These are phyloP conservation scores for Lasiosphaeris hirsuta DNA, from an alignment of 495 filamentous ascomycete species.

Conservation along the genomic window DNA sequence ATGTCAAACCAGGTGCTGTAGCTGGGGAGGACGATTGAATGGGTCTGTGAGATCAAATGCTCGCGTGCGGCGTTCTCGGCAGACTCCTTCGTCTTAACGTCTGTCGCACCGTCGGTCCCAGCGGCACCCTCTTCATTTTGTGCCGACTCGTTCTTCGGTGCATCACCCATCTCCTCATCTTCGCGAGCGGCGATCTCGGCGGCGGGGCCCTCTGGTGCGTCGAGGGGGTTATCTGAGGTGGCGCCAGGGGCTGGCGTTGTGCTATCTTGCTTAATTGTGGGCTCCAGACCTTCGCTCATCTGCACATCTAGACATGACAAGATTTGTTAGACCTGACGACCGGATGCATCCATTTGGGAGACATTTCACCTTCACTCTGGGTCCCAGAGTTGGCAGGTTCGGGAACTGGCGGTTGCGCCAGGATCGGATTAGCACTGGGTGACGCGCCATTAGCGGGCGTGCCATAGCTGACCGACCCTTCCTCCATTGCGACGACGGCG, in stretches of 20 bases:
- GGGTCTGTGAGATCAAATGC: constrained; percentile 87
- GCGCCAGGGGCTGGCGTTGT: constrained; percentile 50
- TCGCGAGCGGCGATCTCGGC: constrained; percentile 63
- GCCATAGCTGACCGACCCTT: constrained; percentile 50
- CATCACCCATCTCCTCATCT: constrained; percentile 86
- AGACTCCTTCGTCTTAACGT: constrained; percentile 66
- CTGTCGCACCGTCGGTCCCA: constrained; percentile 37
- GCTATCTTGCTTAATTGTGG: constrained; percentile 52
- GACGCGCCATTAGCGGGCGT: constrained; percentile 51
- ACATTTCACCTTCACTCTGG: constrained; percentile 33
- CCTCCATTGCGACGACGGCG: constrained; percentile 48
- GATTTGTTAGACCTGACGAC: background rate
- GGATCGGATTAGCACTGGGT: constrained; percentile 47
- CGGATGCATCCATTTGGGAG: background rate
- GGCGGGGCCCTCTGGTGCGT: constrained; percentile 76
- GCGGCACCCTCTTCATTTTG: constrained; percentile 43
- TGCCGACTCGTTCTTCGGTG: constrained; percentile 54
- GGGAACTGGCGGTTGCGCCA: constrained; percentile 49
- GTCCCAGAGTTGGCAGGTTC: constrained; percentile 26
- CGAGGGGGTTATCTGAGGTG: constrained; percentile 76
- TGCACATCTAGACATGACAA: constrained; percentile 43
- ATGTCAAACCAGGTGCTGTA: constrained; percentile 99
- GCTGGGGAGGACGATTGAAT: constrained; percentile 90
- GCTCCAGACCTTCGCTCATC: constrained; percentile 50
- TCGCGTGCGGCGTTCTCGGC: constrained; percentile 81